Conservation (phyloP, 1,139 yeast species). For the Insectozyma bohioensis region DNA sequence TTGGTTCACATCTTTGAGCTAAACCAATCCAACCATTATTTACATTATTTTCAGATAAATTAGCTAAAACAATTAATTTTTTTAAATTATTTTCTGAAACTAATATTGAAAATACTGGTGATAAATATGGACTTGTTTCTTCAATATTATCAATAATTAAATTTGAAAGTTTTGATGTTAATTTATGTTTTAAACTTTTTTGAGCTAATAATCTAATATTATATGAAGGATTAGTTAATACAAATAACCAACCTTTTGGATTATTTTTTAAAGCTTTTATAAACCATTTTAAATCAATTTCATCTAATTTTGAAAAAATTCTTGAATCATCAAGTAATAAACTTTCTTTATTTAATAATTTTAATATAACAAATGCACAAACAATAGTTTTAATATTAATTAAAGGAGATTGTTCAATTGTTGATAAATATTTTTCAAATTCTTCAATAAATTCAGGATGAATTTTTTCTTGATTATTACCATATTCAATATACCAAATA, state of each 20-base stretch:
- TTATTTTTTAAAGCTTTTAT: constrained; percentile 39
- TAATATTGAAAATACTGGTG: constrained; percentile 39
- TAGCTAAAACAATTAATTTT: constrained; percentile 54
- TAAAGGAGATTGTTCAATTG: constrained; percentile 47
- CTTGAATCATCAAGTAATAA: constrained; percentile 41
- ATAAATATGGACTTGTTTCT: constrained; percentile 13
- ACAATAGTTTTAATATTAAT: constrained; percentile 50
- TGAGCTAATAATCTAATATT: constrained; percentile 32
- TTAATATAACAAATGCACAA: constrained; percentile 45
- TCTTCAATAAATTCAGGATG: constrained; percentile 7
- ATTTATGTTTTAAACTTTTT: constrained; percentile 21
- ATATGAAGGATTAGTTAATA: constrained; percentile 35
- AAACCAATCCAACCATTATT: constrained; percentile 80
- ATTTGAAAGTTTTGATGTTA: constrained; percentile 24
- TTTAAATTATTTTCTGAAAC: constrained; percentile 40
- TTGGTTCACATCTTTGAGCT: constrained; percentile 49
- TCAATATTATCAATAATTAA: constrained; percentile 19
- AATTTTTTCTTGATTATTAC: constrained; percentile 20
- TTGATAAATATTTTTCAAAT: constrained; percentile 35
- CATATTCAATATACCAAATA: constrained; percentile 65
- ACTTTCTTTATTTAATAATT: constrained; percentile 8
- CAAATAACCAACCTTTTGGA: constrained; percentile 42
- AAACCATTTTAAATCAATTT: constrained; percentile 53
- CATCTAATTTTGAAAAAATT: constrained; percentile 49
- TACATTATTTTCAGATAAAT: constrained; percentile 42